phyloP scores from a whole-genome alignment of 306 rosid species.

The Ammopiptanthus mongolicus region DNA sequence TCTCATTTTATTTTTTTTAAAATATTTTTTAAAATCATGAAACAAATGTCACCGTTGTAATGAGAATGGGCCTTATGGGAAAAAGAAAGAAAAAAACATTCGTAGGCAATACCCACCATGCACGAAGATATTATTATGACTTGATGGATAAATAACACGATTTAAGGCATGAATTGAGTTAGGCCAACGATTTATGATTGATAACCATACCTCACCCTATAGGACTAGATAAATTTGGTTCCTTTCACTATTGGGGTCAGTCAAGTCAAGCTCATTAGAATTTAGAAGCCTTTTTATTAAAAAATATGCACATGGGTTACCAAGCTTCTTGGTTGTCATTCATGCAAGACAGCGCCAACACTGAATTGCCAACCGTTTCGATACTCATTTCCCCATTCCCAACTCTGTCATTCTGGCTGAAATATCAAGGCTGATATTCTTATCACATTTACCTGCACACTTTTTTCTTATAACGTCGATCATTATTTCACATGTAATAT shows the following conservation, averaged over 20 bases:
- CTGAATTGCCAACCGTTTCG: background rate
- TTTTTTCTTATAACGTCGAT: no score
- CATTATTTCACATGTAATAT: no score
- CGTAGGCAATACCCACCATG: no score
- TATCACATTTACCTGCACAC: no score
- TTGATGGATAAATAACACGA: background rate
- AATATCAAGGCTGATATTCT: no score
- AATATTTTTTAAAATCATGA: no score
- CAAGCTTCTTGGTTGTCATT: constrained; percentile 27
- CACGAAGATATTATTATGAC: no score
- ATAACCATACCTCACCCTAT: background rate
- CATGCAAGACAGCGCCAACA: constrained; percentile 32
- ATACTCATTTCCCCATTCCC: background rate
- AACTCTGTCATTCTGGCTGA: background rate
- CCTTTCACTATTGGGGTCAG: background rate
- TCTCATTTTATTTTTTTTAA: no score
- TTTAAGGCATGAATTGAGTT: background rate
- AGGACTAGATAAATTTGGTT: background rate
- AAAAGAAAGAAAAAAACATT: no score
- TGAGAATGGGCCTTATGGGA: no score
- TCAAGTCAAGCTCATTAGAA: background rate
- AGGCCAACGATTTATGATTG: background rate
- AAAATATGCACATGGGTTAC: constrained; percentile 34
- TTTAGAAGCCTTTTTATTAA: background rate
- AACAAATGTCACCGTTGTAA: no score